These are phyloP conservation scores for Aspergillus neotritici DNA, from an alignment of 2,329 filamentous ascomycete genomes.

Conservation along the genomic window DNA sequence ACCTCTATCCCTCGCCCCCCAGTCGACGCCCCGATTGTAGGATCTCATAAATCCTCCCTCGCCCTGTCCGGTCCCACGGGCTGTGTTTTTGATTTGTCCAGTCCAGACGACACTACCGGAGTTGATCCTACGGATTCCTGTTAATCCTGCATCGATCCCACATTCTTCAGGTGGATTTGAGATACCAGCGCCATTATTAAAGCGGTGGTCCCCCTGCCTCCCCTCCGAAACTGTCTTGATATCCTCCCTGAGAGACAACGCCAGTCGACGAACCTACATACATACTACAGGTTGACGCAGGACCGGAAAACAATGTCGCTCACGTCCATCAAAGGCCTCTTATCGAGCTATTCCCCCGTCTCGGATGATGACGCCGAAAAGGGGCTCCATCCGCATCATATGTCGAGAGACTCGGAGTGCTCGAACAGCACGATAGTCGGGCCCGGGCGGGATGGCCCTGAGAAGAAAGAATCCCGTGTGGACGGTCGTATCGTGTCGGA, in stretches of 20 bases:
- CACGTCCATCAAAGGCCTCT: constrained; percentile 23
- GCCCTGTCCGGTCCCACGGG: no score
- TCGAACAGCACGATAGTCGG: constrained; percentile 13
- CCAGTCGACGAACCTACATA: not conserved
- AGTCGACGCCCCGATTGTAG: no score
- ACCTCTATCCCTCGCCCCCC: no score
- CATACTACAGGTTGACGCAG: no score
- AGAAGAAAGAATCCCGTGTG: constrained; percentile 25
- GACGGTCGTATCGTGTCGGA: constrained; percentile 45
- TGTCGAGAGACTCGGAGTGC: constrained; percentile 11
- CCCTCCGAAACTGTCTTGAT: not conserved
- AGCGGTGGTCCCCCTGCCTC: no score
- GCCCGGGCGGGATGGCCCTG: constrained; percentile 7
- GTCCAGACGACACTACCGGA: no score
- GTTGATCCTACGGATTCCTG: no score
- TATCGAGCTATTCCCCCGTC: constrained; percentile 26
- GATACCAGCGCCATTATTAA: no score
- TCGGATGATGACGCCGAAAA: constrained; percentile 27
- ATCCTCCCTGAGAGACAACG: not conserved
- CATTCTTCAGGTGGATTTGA: no score
- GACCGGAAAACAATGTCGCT: constrained; percentile 24
- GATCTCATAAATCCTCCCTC: no score
- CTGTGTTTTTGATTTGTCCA: no score
- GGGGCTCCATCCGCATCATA: constrained; percentile 11
- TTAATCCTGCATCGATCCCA: no score